phyloP scores from a whole-genome alignment of 306 rosid species.

The Mucuna pruriens region DNA sequence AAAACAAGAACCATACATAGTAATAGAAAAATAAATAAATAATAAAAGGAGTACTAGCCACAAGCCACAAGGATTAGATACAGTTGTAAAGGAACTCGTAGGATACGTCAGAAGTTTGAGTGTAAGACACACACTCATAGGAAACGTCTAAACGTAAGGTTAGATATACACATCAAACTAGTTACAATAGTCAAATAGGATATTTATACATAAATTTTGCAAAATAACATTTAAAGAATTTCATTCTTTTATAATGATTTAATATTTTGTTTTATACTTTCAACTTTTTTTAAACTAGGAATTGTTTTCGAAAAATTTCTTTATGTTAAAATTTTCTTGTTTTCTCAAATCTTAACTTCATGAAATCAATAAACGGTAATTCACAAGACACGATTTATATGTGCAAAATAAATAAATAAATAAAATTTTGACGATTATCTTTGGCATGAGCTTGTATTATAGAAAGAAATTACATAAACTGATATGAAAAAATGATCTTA shows the following conservation, averaged over 20 bases:
- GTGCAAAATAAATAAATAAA: too few relatives aligned
- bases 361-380: too few relatives aligned
- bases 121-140: neutral
- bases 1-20: neutral
- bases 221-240: neutral
- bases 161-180: neutral
- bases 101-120: neutral
- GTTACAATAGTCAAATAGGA: neutral
- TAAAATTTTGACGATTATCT: too few relatives aligned
- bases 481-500: too few relatives aligned
- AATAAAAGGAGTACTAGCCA: neutral
- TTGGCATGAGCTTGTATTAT: too few relatives aligned
- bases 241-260: neutral
- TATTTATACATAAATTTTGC: neutral
- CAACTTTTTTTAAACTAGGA: too few relatives aligned
- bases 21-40: neutral
- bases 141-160: neutral
- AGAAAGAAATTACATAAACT: too few relatives aligned
- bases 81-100: neutral
- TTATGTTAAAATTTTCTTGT: too few relatives aligned
- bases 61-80: neutral
- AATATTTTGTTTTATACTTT: too few relatives aligned
- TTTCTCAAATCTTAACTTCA: neutral
- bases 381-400: too few relatives aligned
- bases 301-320: too few relatives aligned